Conservation (phyloP, 1,284 basidiomycete species). For the Acaromyces ingoldii region DNA sequence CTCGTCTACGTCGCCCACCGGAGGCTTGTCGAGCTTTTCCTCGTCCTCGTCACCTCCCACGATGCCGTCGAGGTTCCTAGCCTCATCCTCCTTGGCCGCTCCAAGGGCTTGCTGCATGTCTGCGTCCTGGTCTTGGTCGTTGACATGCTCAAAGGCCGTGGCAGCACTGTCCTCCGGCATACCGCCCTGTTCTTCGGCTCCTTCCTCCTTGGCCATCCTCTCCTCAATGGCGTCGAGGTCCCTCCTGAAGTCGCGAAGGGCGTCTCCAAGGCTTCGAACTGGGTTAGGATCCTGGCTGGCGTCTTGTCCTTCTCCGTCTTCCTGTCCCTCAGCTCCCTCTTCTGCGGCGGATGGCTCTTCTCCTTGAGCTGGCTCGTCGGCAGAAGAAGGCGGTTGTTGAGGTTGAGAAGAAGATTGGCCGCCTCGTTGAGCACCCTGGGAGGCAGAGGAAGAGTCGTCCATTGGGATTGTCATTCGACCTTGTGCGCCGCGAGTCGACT, state of each 20-base stretch:
- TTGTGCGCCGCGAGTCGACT: no score
- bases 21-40: slow-evolving; percentile 61
- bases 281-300: slow-evolving; percentile 56
- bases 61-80: no score
- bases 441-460: no score
- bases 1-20: slow-evolving; percentile 20
- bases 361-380: not conserved
- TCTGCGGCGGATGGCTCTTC: not conserved
- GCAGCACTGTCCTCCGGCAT: slow-evolving; percentile 30
- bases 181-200: slow-evolving; percentile 55
- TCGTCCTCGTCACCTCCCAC: no score
- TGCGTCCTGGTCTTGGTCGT: slow-evolving; percentile 62
- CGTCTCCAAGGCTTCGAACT: slow-evolving; percentile 77
- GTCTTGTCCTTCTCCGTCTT: slow-evolving; percentile 6
- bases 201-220: slow-evolving; percentile 51
- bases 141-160: slow-evolving; percentile 71
- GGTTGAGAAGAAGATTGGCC: no score
- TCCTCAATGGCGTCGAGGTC: slow-evolving; percentile 79
- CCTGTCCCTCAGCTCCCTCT: slow-evolving; percentile 1
- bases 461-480: no score
- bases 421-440: no score
- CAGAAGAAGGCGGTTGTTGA: no score
- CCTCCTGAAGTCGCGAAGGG: slow-evolving; percentile 74
- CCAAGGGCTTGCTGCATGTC: slow-evolving; percentile 89
- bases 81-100: slow-evolving; percentile 63